A percentile compares a stretch with the other conserved stretches of the same genome.
These are phyloP conservation scores for Solanum clarkiae DNA, from an alignment of 257 asterid species.

Conservation along the genomic window DNA sequence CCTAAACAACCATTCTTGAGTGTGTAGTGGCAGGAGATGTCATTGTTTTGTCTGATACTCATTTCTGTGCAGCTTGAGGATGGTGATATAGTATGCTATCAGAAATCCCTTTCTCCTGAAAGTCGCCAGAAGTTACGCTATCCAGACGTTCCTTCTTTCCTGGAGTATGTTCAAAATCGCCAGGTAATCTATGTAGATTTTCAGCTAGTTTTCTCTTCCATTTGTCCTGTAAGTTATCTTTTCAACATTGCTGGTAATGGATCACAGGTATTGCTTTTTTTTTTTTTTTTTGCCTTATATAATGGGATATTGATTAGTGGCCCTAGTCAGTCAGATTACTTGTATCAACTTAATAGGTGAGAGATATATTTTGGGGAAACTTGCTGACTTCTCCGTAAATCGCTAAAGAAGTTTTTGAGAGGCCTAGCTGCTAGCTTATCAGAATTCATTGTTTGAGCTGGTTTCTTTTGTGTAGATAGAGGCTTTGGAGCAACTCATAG, in stretches of 20 bases:
- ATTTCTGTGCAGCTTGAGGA: constrained; percentile 60
- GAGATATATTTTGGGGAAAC: not conserved
- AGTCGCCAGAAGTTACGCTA: constrained; percentile 46
- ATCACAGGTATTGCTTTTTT: not conserved
- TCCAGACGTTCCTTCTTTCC: constrained; percentile 72
- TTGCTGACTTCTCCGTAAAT: not conserved
- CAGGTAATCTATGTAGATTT: constrained; percentile 34
- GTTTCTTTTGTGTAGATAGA: not conserved
- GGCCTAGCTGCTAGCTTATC: not conserved
- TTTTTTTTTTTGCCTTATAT: not conserved
- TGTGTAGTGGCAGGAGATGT: not conserved
- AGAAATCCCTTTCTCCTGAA: constrained; percentile 47
- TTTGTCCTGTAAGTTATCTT: not conserved
- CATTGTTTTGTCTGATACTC: not conserved
- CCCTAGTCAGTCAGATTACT: not conserved
- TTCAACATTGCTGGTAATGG: not conserved
- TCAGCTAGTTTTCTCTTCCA: not conserved
- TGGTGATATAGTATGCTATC: constrained; percentile 96
- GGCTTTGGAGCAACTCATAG: not conserved
- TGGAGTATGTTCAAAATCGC: constrained; percentile 91
- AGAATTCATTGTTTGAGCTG: not conserved
- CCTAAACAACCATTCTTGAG: not conserved
- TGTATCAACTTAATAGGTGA: not conserved
- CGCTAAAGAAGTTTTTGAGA: not conserved
- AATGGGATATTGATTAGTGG: not conserved